Conservation (phyloP, 345 rosid species). For the Lepidium aucheri region DNA sequence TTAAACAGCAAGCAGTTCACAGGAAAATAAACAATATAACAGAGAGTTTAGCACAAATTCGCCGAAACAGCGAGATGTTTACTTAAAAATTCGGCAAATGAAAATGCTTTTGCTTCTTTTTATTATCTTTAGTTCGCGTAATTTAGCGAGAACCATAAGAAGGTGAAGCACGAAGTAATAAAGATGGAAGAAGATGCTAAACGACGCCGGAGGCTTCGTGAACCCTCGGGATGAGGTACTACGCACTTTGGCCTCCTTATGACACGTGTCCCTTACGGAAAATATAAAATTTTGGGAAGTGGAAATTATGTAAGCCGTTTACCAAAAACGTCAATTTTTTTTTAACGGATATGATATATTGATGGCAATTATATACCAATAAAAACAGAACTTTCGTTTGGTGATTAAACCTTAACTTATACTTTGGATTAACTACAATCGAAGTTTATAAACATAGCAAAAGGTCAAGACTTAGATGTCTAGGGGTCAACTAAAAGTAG, state of each 20-base stretch:
- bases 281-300: neutral
- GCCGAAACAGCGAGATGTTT: conserved; percentile 19
- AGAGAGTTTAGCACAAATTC: neutral
- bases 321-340: no score
- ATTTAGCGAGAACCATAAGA: neutral
- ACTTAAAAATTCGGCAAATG: conserved; percentile 27
- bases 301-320: conserved; percentile 10
- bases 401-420: no score
- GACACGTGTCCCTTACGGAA: conserved; percentile 20
- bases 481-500: no score
- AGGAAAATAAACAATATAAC: neutral
- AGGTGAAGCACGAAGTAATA: neutral
- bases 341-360: no score
- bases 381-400: no score
- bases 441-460: no score
- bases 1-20: neutral
- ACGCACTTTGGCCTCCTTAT: neutral
- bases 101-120: neutral
- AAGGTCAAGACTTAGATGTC: no score
- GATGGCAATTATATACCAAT: no score
- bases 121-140: neutral
- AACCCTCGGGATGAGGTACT: conserved; percentile 22
- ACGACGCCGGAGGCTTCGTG: conserved; percentile 31
- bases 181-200: conserved; percentile 11
- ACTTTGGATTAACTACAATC: no score